Evolutionary conservation across 1,284 basidiomycete genomes (phyloP), one percentile per base, ranked within the genome.

Genomic region (Filobasidium uniguttulatum): DNA sequence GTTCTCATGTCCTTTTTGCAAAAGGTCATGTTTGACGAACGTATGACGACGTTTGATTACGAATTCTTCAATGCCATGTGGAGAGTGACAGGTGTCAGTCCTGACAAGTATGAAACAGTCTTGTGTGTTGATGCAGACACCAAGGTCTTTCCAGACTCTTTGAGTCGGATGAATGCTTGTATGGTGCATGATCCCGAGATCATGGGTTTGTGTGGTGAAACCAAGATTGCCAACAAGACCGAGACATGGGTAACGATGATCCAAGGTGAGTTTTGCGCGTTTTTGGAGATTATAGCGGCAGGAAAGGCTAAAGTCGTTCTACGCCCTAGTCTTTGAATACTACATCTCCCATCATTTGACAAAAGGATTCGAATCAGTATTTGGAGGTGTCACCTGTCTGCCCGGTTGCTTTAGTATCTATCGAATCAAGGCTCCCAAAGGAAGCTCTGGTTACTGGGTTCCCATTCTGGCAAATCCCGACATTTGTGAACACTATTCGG

Each of bases 391-490:
- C 28, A 97, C 94, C 55, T 98, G 94, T 81, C 75, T 97, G 59
- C 93, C 94, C 14, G 94, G 93, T 59, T 98, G 93, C 73, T 98
- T 98, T 79, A 89, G 83, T 56, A 98, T 98, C 88, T 98, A 98
- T 72, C 82, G 94, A 59, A 88, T 97, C 79, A 98, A 97, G 73
- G 86, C 91, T 17, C 86, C 89, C 34, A 97, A 93, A 70, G 85
- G 85, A 46, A 83, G 84, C 59, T 70, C 60, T 65, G 89, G 88
- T 14, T 97, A 91, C 70, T 98, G 93, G 94, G 91, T 98, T 2
- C 94, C 93, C 20, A 85, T 99, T 60, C 77, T 98, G 54, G 89
- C 90, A 56, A 96, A 97, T 64, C 91, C 91, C 12, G 89, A 97
- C 63, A 89, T 98, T 61, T 85, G 91, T 53, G 85, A 93, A 63